Percentiles rank a stretch among this genome's conserved stretches.
phyloP scores from a whole-genome alignment of 345 rosid species.

The Boechera stricta region DNA sequence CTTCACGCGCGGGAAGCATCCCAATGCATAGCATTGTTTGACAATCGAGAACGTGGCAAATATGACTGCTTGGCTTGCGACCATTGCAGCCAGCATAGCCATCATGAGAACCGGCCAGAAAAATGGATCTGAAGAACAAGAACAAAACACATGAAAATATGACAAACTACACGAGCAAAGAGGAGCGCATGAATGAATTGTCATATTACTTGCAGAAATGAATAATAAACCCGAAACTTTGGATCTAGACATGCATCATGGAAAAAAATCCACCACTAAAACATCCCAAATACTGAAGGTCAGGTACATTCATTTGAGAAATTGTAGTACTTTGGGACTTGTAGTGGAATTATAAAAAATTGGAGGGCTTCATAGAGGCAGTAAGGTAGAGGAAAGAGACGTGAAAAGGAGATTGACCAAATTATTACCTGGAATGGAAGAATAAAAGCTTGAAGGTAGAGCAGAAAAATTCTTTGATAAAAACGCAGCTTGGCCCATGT shows the following conservation, averaged over 20 bases:
- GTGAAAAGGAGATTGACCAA: constrained; percentile 28
- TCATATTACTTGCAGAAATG: background rate
- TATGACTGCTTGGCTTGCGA: constrained; percentile 86
- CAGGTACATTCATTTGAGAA: constrained; percentile 10
- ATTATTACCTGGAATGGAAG: constrained; percentile 84
- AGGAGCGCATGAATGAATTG: background rate
- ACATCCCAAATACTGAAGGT: constrained; percentile 16
- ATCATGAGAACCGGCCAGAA: constrained; percentile 82
- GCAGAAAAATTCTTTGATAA: constrained; percentile 77
- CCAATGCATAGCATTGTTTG: constrained; percentile 81
- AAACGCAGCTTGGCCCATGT: constrained; percentile 98
- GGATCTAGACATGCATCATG: constrained; percentile 16
- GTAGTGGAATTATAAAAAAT: constrained; percentile 9
- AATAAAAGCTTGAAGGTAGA: constrained; percentile 67
- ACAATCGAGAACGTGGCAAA: constrained; percentile 78
- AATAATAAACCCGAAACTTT: background rate
- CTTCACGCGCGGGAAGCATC: constrained; percentile 97
- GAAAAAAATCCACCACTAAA: background rate
- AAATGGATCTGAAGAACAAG: constrained; percentile 56
- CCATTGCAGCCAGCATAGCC: constrained; percentile 80
- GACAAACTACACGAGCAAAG: constrained; percentile 27
- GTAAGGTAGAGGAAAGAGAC: constrained; percentile 14
- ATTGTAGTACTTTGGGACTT: constrained; percentile 6
- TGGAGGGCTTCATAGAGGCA: background rate
- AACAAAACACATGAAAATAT: constrained; percentile 22